phyloP scores from a whole-genome alignment of 805 yeast species.

The Tetrapisispora namnaoensis region DNA sequence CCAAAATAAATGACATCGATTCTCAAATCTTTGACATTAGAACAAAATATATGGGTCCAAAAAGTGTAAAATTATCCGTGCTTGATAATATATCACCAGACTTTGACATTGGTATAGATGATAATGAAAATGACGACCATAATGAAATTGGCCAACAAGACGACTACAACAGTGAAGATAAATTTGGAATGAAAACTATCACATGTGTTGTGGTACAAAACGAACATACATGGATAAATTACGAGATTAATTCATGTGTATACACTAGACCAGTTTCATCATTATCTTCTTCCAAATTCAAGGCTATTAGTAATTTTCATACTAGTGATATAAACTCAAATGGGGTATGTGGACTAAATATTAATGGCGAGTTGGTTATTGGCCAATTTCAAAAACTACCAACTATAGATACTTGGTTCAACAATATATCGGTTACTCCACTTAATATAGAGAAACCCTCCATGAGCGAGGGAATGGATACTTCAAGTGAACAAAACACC shows the following conservation, averaged over 20 bases:
- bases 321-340: conserved; percentile 17
- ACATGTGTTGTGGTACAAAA: conserved; percentile 27
- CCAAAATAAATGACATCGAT: conserved; percentile 44
- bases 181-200: neutral
- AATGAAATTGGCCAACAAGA: conserved; percentile 5
- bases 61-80: conserved; percentile 42
- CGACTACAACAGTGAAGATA: conserved; percentile 3
- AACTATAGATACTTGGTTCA: conserved; percentile 18
- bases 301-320: neutral
- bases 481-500: neutral
- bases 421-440: neutral
- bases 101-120: conserved; percentile 11
- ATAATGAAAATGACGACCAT: conserved; percentile 11
- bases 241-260: conserved; percentile 14
- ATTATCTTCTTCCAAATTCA: conserved; percentile 15
- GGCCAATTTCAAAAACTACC: conserved; percentile 20
- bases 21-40: conserved; percentile 60
- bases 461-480: neutral
- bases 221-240: conserved; percentile 28
- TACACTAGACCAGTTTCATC: conserved; percentile 24
- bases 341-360: conserved; percentile 23
- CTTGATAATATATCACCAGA: conserved; percentile 19
- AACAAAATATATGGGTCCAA: conserved; percentile 64
- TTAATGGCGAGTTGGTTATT: conserved; percentile 20
- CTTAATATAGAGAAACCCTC: neutral